Conservation (phyloP, 768 basidiomycete genomes). For the Rhodosporidiobolus odoratus region DNA sequence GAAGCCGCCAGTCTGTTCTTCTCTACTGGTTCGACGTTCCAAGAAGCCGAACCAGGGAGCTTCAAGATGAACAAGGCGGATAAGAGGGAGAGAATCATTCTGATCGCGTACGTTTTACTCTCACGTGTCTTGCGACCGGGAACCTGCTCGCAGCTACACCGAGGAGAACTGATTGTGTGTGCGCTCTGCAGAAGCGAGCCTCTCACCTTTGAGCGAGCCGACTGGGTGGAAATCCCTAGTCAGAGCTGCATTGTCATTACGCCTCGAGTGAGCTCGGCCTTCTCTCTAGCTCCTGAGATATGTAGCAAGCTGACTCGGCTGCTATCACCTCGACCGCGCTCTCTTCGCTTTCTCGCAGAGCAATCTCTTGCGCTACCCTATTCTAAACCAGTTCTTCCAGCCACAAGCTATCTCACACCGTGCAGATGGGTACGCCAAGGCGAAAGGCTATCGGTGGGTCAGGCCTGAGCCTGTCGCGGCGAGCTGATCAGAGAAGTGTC, state of each 20-base stretch:
- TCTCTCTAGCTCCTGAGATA: background rate
- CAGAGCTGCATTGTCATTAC: constrained; percentile 95
- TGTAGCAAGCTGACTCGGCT: background rate
- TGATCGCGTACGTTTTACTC: constrained; percentile 48
- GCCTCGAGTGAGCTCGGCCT: constrained; percentile 61
- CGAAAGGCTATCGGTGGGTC: constrained; percentile 33
- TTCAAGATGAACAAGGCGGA: constrained; percentile 85
- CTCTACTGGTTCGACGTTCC: constrained; percentile 71
- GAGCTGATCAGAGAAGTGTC: background rate
- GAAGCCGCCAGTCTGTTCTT: constrained; percentile 76
- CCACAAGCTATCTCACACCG: constrained; percentile 44
- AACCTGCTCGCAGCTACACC: background rate
- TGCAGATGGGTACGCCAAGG: constrained; percentile 23
- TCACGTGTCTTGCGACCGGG: background rate
- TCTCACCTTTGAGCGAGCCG: constrained; percentile 86
- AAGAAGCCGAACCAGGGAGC: constrained; percentile 78
- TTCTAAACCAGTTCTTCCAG: constrained; percentile 89
- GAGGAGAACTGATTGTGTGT: background rate
- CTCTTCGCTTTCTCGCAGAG: constrained; percentile 41
- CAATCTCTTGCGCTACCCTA: constrained; percentile 88
- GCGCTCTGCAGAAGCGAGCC: constrained; percentile 67
- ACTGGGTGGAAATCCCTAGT: constrained; percentile 99
- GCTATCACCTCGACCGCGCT: background rate
- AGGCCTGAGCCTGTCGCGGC: background rate
- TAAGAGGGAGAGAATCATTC: constrained; percentile 91